Base-by-base conservation (phyloP, 192 early-diverging fungal species). In the Backusella parvicylindrica region DNA sequence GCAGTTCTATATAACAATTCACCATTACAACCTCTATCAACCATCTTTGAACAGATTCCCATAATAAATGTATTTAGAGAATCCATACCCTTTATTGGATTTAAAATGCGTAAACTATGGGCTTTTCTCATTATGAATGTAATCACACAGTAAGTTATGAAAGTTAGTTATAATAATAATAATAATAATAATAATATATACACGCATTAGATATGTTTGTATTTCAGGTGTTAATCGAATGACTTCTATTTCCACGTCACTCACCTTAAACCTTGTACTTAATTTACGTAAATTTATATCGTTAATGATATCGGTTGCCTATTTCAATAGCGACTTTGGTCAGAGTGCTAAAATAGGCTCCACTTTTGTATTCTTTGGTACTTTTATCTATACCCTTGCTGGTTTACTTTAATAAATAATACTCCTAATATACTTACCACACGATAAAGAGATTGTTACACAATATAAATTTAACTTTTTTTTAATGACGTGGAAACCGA, bases 211-310 rank as follows among this genome's bases (percentile, higher is more conserved):
- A 84, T 90, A 93, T 83, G 85, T 95, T 50, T 97, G 95, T 72
- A 92, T 95, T 6, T 90, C 94, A 28, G 95, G 94, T 3, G 95
- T 97, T 0, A 92, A 95, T 67, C 86, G 89, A 28, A 79, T 97
- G 76, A 92, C 90, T 5, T 87, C 92, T 1, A 82, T 95, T 77
- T 89, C 92, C 0, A 83, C 92, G 13, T 90, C 93, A 3, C 83
- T 97, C 8, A 95, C 94, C 0, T 81, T 96, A 32, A 97, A 96
- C 75, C 86, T 97, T 21, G 91, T 97, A 8, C 84, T 97, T 11
- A 94, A 92, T 66, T 73, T 97, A 18, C 91, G 95, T 32, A 97
- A 97, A 81, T 91, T 95, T 49, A 90, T 92, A 11, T 93, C 91
- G 15, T 77, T 97, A 36, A 68, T 95, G 28, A 86, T 97, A 21